Conservation (phyloP, 176 grass and related monocot species). For the Carex myosuroides region DNA sequence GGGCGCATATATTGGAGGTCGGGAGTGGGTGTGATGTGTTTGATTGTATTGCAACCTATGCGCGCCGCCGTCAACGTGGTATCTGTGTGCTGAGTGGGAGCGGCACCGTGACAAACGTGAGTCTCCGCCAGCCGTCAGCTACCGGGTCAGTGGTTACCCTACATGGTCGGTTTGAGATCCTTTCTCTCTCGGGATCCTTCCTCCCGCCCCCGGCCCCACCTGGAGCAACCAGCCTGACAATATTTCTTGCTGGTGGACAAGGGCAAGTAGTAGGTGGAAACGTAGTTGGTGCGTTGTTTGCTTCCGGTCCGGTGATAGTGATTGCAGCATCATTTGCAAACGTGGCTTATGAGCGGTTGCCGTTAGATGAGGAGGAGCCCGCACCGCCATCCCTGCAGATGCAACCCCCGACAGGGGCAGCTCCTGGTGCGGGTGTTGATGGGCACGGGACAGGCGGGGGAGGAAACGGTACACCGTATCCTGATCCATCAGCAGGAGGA, state of each 20-base stretch:
- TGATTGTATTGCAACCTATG: slow-evolving; percentile 79
- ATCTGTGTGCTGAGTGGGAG: slow-evolving; percentile 95
- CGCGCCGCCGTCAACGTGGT: slow-evolving; percentile 74
- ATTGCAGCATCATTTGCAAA: slow-evolving; percentile 95
- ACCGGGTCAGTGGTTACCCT: slow-evolving; percentile 64
- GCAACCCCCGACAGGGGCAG: slow-evolving; percentile 29
- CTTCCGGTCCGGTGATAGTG: slow-evolving; percentile 85
- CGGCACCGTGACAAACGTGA: slow-evolving; percentile 92
- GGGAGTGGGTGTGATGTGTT: slow-evolving; percentile 86
- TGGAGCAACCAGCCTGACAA: slow-evolving; percentile 89
- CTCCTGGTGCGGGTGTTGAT: slow-evolving; percentile 25
- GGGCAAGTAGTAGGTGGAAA: slow-evolving; percentile 93
- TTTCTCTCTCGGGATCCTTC: slow-evolving; percentile 91
- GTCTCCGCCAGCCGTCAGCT: slow-evolving; percentile 78
- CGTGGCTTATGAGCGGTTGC: slow-evolving; percentile 95
- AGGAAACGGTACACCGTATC: slow-evolving; percentile 32
- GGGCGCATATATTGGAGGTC: slow-evolving; percentile 95
- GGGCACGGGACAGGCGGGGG: slow-evolving; percentile 23
- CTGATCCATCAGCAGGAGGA: slow-evolving; percentile 63
- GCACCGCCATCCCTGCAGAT: slow-evolving; percentile 44
- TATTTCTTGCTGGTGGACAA: slow-evolving; percentile 89
- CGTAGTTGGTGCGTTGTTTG: slow-evolving; percentile 83
- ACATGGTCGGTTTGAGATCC: slow-evolving; percentile 96
- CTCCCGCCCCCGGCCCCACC: slow-evolving; percentile 84
- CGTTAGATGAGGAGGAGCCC: slow-evolving; percentile 84